Evolutionary conservation across 768 basidiomycete genomes (phyloP).

Genomic region (Boletus vermiculosoides): DNA sequence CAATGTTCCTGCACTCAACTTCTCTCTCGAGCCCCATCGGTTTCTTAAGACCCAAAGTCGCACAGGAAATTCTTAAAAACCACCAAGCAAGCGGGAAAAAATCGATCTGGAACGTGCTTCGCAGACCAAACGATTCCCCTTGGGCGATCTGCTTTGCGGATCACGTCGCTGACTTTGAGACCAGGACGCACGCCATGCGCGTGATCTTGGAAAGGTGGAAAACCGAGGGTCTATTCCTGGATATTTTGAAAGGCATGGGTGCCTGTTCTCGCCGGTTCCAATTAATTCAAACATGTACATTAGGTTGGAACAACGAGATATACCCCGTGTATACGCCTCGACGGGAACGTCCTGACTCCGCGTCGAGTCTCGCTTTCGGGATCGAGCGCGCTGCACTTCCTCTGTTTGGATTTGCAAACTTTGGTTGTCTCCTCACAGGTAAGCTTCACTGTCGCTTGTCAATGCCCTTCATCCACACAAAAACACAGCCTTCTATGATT

Average conservation of each 20-base stretch:
- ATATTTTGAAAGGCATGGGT: slow-evolving; percentile 21
- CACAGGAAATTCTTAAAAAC: slow-evolving; percentile 11
- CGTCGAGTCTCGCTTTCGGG: slow-evolving; percentile 32
- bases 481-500: slow-evolving; percentile 35
- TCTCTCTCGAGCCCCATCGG: slow-evolving; percentile 17
- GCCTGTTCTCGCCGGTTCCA: not conserved
- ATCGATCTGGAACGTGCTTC: slow-evolving; percentile 22
- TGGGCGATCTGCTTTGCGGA: slow-evolving; percentile 26
- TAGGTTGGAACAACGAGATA: slow-evolving; percentile 27
- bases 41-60: slow-evolving; percentile 19
- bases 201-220: slow-evolving; percentile 18
- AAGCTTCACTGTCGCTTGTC: not conserved
- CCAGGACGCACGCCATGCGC: slow-evolving; percentile 16
- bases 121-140: slow-evolving; percentile 8
- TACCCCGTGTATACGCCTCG: slow-evolving; percentile 27
- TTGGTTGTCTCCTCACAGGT: slow-evolving; percentile 44
- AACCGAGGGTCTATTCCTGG: slow-evolving; percentile 14
- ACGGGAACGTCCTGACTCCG: not conserved
- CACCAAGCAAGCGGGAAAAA: slow-evolving; percentile 1
- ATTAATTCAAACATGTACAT: not conserved
- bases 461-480: not conserved
- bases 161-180: slow-evolving; percentile 11
- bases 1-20: slow-evolving; percentile 17
- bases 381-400: slow-evolving; percentile 45
- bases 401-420: slow-evolving; percentile 45